Evolutionary conservation across 2,329 filamentous ascomycete species (phyloP).

Genomic region (Beauveria rudraprayagi): DNA sequence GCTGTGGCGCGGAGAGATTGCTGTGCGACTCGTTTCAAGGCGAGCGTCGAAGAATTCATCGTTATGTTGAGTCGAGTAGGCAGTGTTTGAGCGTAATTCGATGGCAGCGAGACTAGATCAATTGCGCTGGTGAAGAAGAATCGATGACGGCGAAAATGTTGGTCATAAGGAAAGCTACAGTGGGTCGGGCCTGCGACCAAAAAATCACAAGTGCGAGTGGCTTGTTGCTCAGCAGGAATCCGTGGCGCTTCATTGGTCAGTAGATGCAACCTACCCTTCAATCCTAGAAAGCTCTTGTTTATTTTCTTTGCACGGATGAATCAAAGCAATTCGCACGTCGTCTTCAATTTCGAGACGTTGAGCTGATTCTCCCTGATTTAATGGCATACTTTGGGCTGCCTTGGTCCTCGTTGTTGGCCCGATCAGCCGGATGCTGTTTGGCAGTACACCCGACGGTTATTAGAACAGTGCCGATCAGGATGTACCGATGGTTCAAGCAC

Average conservation of each 20-base stretch:
- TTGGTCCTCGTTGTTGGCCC: no score
- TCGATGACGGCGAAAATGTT: neutral
- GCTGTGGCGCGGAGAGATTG: neutral
- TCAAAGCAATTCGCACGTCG: no score
- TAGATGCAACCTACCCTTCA: no score
- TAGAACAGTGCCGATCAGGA: no score
- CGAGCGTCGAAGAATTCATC: neutral
- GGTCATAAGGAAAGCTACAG: neutral
- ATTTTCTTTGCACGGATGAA: no score
- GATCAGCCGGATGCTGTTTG: no score
- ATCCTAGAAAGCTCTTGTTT: no score
- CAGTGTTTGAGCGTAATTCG: neutral
- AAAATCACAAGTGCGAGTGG: neutral
- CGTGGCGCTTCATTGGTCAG: neutral
- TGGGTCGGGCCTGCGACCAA: neutral
- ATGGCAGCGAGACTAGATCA: neutral
- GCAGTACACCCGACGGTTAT: no score
- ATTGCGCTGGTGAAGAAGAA: neutral
- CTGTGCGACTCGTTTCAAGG: neutral
- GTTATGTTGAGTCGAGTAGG: neutral
- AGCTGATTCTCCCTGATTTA: no score
- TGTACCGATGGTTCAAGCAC: no score
- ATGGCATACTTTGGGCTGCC: no score
- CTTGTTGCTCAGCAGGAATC: conserved; percentile 2
- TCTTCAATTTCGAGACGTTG: no score